These are phyloP conservation scores for Cladosporium sp. DNA, from an alignment of 2,329 filamentous ascomycete genomes.

Conservation along the genomic window DNA sequence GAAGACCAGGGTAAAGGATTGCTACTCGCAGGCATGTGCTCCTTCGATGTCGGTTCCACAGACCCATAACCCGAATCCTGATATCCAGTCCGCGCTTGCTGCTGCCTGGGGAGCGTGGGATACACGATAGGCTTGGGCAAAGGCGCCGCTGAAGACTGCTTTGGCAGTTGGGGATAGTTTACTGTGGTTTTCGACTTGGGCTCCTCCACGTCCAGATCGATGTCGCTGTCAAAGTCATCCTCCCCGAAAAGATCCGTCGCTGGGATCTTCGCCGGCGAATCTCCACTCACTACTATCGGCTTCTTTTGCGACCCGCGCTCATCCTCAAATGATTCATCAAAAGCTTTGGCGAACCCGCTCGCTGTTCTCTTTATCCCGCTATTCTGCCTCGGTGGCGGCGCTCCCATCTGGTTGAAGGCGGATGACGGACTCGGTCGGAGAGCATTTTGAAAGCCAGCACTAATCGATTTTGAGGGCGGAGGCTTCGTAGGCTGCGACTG, in stretches of 20 bases:
- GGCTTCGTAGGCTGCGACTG: slow-evolving; percentile 51
- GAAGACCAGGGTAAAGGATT: slow-evolving; percentile 63
- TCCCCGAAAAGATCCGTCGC: slow-evolving; percentile 46
- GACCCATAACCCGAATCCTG: slow-evolving; percentile 23
- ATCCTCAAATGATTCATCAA: slow-evolving; percentile 35
- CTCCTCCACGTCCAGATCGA: slow-evolving; percentile 64
- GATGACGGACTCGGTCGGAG: slow-evolving; percentile 31
- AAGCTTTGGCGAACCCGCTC: slow-evolving; percentile 41
- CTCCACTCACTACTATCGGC: slow-evolving; percentile 36
- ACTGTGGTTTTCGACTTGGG: slow-evolving; percentile 44
- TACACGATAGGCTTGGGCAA: slow-evolving; percentile 18
- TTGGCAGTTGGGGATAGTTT: slow-evolving; percentile 37
- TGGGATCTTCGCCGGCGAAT: slow-evolving; percentile 25
- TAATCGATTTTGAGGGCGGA: slow-evolving; percentile 20
- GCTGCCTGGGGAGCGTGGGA: slow-evolving; percentile 25
- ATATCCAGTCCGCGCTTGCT: slow-evolving; percentile 15
- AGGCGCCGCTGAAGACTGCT: slow-evolving; percentile 12
- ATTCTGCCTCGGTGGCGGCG: slow-evolving; percentile 9
- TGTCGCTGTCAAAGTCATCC: slow-evolving; percentile 82
- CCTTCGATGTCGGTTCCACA: slow-evolving; percentile 24
- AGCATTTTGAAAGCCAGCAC: slow-evolving; percentile 19
- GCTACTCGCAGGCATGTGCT: slow-evolving; percentile 44
- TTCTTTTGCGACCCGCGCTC: slow-evolving; percentile 21
- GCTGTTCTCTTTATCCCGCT: slow-evolving; percentile 40
- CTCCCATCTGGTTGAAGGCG: slow-evolving; percentile 21